A percentile compares a stretch with the other conserved stretches of the same genome.
Evolutionary conservation across 2,329 filamentous ascomycete genomes (phyloP).

Genomic region (Tolypocladium album): DNA sequence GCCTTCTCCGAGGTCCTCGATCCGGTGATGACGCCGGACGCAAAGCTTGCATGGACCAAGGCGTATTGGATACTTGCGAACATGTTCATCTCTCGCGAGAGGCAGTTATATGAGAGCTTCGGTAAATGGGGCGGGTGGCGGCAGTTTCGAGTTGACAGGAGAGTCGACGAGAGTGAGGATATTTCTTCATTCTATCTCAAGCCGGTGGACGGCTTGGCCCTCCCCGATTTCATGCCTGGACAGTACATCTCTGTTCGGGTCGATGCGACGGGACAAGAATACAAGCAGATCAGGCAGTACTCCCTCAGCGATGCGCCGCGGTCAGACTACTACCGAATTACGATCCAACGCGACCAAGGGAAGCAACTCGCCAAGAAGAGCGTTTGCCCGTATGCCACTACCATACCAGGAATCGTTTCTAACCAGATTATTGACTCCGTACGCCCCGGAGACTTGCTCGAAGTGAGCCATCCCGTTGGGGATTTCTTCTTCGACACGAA

Average conservation of each 20-base stretch:
- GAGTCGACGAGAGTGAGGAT: slow-evolving; percentile 55
- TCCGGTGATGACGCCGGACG: slow-evolving; percentile 49
- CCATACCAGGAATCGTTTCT: slow-evolving; percentile 55
- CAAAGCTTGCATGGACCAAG: slow-evolving; percentile 56
- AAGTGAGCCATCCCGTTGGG: slow-evolving; percentile 56
- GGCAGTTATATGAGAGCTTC: slow-evolving; percentile 49
- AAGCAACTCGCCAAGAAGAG: slow-evolving; percentile 16
- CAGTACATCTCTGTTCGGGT: slow-evolving; percentile 61
- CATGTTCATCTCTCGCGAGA: slow-evolving; percentile 59
- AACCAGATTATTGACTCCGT: slow-evolving; percentile 57
- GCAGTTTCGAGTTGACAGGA: slow-evolving; percentile 53
- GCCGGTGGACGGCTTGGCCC: slow-evolving; percentile 47
- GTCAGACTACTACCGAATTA: slow-evolving; percentile 56
- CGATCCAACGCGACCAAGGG: slow-evolving; percentile 56
- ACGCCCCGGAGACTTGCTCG: slow-evolving; percentile 48
- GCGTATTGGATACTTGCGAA: slow-evolving; percentile 66
- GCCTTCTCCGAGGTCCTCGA: slow-evolving; percentile 60
- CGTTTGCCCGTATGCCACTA: slow-evolving; percentile 13
- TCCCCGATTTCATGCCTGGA: slow-evolving; percentile 56
- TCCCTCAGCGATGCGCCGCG: slow-evolving; percentile 57
- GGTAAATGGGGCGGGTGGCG: slow-evolving; percentile 58
- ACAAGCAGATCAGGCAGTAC: slow-evolving; percentile 60
- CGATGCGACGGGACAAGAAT: slow-evolving; percentile 43
- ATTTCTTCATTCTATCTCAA: slow-evolving; percentile 62
- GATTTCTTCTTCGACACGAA: slow-evolving; percentile 46